Evolutionary conservation across 768 basidiomycete species (phyloP).

Genomic region (Suillus hirtellus): DNA sequence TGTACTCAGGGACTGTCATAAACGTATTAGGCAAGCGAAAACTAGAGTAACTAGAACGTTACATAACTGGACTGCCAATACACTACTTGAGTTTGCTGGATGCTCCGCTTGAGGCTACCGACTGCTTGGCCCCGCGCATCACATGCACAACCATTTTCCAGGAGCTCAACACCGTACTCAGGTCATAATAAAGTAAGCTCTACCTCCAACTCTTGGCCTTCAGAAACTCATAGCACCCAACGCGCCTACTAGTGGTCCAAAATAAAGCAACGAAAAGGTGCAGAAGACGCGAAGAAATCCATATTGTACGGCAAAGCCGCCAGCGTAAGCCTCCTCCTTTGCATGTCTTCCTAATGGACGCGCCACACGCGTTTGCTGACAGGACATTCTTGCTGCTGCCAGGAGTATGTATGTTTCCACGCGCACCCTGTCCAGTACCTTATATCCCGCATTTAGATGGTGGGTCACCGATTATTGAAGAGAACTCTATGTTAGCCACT

Average conservation of each 20-base stretch:
- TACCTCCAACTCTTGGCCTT: background rate
- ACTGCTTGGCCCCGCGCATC: background rate
- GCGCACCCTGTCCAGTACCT: background rate
- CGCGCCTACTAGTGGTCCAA: constrained; percentile 65
- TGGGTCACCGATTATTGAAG: constrained; percentile 53
- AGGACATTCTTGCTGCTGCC: constrained; percentile 67
- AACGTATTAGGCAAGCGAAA: background rate
- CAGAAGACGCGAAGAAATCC: constrained; percentile 62
- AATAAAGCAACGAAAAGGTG: constrained; percentile 70
- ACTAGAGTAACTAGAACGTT: too few relatives aligned
- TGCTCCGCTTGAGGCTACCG: constrained; percentile 1
- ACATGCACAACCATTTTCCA: constrained; percentile 16
- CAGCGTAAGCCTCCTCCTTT: constrained; percentile 41
- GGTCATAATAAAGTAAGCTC: constrained; percentile 44
- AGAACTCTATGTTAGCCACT: constrained; percentile 53
- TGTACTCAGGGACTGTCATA: background rate
- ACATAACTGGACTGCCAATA: background rate
- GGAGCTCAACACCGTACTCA: constrained; percentile 26
- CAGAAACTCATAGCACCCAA: constrained; percentile 8
- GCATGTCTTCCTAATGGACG: constrained; percentile 4
- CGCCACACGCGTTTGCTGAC: constrained; percentile 8
- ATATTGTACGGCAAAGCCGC: constrained; percentile 54
- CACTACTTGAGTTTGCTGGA: background rate
- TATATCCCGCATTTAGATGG: constrained; percentile 42
- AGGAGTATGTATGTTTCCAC: constrained; percentile 43